A percentile compares a stretch with the other conserved stretches of the same genome.
phyloP scores from a whole-genome alignment of 2,329 filamentous ascomycete genomes.

The Aulographum hederae region DNA sequence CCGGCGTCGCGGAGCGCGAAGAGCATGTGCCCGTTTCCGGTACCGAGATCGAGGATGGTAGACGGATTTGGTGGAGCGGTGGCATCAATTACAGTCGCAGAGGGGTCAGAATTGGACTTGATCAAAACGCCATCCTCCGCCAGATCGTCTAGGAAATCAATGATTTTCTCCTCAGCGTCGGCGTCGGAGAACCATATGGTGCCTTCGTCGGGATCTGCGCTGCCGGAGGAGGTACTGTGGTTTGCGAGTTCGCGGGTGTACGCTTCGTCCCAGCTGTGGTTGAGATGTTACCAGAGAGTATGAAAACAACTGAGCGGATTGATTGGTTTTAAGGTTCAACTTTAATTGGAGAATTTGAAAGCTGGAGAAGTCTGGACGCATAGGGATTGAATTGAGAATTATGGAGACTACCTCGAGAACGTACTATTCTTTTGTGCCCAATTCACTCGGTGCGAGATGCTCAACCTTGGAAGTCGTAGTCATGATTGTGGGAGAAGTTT shows the following conservation, averaged over 20 bases:
- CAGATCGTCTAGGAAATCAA: conserved; percentile 41
- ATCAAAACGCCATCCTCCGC: conserved; percentile 27
- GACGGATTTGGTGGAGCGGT: too few relatives aligned
- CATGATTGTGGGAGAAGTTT: too few relatives aligned
- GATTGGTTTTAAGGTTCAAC: not conserved
- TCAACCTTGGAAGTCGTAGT: too few relatives aligned
- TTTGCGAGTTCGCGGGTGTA: conserved; percentile 57
- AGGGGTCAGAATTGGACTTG: conserved; percentile 10
- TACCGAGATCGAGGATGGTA: conserved; percentile 74
- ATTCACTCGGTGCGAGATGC: conserved; percentile 4
- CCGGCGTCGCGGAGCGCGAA: conserved; percentile 53
- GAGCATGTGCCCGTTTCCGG: conserved; percentile 85
- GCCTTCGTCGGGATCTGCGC: conserved; percentile 43
- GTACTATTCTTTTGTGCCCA: conserved; percentile 7
- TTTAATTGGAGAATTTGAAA: too few relatives aligned
- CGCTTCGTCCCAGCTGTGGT: conserved; percentile 35
- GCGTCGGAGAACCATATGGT: conserved; percentile 96
- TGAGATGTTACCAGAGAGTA: not conserved
- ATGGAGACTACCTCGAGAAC: too few relatives aligned
- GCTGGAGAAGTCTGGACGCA: too few relatives aligned
- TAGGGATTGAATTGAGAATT: too few relatives aligned
- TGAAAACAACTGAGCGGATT: not conserved
- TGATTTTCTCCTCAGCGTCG: conserved; percentile 64
- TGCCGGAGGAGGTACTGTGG: conserved; percentile 43
- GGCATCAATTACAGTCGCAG: conserved; percentile 8